phyloP scores from a whole-genome alignment of 345 rosid genomes.

The Gossypium arboreum region DNA sequence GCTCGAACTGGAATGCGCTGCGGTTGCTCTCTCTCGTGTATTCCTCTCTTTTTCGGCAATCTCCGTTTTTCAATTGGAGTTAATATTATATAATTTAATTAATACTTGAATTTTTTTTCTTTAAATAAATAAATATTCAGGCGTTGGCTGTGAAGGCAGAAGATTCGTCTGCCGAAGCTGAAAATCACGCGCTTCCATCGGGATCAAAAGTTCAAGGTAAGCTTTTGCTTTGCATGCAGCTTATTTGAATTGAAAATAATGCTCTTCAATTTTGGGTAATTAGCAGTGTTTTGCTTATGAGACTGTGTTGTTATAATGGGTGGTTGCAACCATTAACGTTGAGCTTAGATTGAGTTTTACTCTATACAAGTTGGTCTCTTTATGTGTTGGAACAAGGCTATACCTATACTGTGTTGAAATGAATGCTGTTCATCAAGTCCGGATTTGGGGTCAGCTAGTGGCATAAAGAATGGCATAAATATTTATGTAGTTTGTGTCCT shows the following conservation, averaged over 20 bases:
- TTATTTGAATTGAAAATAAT: neutral
- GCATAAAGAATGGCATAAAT: neutral
- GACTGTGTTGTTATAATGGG: neutral
- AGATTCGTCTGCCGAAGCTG: constrained; percentile 36
- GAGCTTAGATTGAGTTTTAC: neutral
- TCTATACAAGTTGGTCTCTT: neutral
- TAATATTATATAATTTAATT: neutral
- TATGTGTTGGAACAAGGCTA: neutral
- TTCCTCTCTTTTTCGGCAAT: neutral
- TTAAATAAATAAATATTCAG: constrained; percentile 28
- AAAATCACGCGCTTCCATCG: constrained; percentile 33
- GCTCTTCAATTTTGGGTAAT: neutral
- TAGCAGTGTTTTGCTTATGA: neutral
- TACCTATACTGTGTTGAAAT: neutral
- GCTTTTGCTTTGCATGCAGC: neutral
- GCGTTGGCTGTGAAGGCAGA: constrained; percentile 50
- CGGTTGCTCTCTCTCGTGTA: constrained; percentile 54
- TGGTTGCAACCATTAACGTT: neutral
- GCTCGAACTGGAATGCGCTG: constrained; percentile 76
- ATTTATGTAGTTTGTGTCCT: neutral
- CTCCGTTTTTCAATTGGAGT: neutral
- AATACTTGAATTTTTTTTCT: neutral
- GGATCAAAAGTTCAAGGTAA: constrained; percentile 45
- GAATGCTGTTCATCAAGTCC: neutral
- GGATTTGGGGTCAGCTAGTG: neutral